Percentiles rank a stretch among this genome's conserved stretches.
Evolutionary conservation across 192 early-diverging fungal genomes (phyloP).

Genomic region (Rhizoclosmatium globosum): DNA sequence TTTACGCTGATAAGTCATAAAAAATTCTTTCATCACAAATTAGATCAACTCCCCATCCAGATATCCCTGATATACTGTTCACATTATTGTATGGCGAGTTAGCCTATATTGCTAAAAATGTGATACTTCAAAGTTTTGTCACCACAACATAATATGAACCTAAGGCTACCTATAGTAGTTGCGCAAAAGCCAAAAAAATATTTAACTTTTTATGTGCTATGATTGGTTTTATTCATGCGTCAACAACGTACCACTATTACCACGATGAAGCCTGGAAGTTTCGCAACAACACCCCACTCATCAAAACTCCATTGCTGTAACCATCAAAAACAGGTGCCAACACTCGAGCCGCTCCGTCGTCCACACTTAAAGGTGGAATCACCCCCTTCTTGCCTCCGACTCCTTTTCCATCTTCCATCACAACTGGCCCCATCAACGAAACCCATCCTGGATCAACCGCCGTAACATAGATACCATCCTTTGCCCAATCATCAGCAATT

Average conservation of each 20-base stretch:
- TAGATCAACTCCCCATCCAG: no score
- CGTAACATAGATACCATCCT: slow-evolving; percentile 28
- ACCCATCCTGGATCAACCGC: slow-evolving; percentile 43
- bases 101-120: no score
- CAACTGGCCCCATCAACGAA: slow-evolving; percentile 19
- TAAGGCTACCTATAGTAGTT: no score
- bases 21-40: no score
- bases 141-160: no score
- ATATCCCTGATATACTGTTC: no score
- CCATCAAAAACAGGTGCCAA: slow-evolving; percentile 34
- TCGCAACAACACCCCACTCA: slow-evolving; percentile 31
- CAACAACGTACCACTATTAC: background rate
- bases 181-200: no score
- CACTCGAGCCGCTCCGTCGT: slow-evolving; percentile 37
- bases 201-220: no score
- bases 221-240: no score
- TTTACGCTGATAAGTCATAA: no score
- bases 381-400: background rate
- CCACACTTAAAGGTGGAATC: slow-evolving; percentile 27
- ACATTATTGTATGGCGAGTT: no score
- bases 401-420: slow-evolving; percentile 21
- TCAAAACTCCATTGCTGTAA: slow-evolving; percentile 10
- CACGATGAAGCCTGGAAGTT: slow-evolving; percentile 18
- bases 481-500: slow-evolving; percentile 24
- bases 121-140: no score